Base-by-base conservation (phyloP, 2,329 filamentous ascomycete species). In the Pseudopithomyces maydicus region DNA sequence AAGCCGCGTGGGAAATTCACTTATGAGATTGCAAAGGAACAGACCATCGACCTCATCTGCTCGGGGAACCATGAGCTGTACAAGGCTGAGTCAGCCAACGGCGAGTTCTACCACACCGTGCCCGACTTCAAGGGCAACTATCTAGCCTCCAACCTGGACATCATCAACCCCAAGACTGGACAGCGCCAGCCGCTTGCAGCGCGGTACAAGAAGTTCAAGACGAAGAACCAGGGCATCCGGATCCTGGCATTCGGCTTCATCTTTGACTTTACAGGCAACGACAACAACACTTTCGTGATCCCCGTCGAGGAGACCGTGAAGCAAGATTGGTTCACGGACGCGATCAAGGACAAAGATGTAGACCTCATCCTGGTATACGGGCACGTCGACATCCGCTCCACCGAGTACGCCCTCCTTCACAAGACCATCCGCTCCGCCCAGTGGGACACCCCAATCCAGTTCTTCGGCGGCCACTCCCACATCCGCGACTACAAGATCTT, bases 41-140 rank as follows among this genome's bases (percentile, higher is more conserved):
- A 97, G 71, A 78, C 87, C 42, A 87, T 97, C 64, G 94, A 98
- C 72, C 79, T 97, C 23, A 83, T 98, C 46, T 94, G 88, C 66
- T 89, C 89, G 1, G 95, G 95, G 48, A 99, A 99, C 70, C 95
- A 99, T 78, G 95, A 99, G 79, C 84, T 99, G 12, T 99, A 99
- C 80, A 86, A 92, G 66, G 80, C 84, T 54, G 88, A 88, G 59
- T 90, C 92, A 0, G 90, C 92, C 19, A 85, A 90, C 51, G 84
- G 88, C 58, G 95, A 98, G 73, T 90, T 90, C 71, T 81, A 87
- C 54, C 85, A 85, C 52, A 97, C 92, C 0, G 90, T 97, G 1
- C 91, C 91, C 2, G 90, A 92, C 71, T 98, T 92, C 77, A 85
- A 85, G 54, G 85, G 87, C 36, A 88, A 84, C 57, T 98, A 98